A percentile compares a stretch with the other conserved stretches of the same genome.
Conservation (phyloP, 768 basidiomycete species). For the Wakefieldia striispora region DNA sequence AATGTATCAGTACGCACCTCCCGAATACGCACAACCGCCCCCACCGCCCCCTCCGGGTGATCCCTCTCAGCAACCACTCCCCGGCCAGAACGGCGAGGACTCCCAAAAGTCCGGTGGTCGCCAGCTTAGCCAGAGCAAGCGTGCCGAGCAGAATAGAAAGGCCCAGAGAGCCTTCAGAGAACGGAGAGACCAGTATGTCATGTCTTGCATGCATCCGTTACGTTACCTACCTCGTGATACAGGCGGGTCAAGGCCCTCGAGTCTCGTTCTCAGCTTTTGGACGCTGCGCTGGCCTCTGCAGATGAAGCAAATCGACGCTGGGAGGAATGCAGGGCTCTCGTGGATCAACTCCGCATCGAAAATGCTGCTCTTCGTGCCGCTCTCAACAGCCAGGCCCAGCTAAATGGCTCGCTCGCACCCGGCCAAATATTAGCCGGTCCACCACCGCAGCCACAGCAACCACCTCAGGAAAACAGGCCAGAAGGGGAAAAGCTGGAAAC, state of each 20-base stretch:
- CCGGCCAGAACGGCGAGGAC: conserved; percentile 16
- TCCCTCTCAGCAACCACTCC: conserved; percentile 24
- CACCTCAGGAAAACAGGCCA: conserved; percentile 19
- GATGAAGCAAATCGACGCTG: conserved; percentile 88
- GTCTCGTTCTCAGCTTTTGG: conserved; percentile 79
- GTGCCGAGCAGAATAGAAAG: conserved; percentile 93
- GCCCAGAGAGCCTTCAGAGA: conserved; percentile 91
- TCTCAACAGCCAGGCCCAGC: conserved; percentile 44
- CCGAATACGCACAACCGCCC: conserved; percentile 30
- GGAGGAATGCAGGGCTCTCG: conserved; percentile 87
- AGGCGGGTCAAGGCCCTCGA: conserved; percentile 89
- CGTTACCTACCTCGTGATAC: conserved; percentile 13
- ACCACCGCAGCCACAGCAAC: conserved; percentile 19
- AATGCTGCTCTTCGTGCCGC: conserved; percentile 76
- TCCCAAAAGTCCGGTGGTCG: conserved; percentile 38
- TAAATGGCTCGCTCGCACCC: conserved; percentile 29
- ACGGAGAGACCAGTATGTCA: conserved; percentile 78
- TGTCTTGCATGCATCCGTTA: not conserved
- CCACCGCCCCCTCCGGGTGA: conserved; percentile 26
- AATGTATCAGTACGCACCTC: conserved; percentile 36
- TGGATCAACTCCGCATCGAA: conserved; percentile 85
- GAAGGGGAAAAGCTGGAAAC: conserved; percentile 31
- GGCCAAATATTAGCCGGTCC: conserved; percentile 26
- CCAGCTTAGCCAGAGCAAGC: conserved; percentile 73
- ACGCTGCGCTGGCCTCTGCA: conserved; percentile 81